Evolutionary conservation across 176 grass and related monocot genomes (phyloP), one percentile per base, ranked within the genome.

Genomic region (Thalia dealbata): DNA sequence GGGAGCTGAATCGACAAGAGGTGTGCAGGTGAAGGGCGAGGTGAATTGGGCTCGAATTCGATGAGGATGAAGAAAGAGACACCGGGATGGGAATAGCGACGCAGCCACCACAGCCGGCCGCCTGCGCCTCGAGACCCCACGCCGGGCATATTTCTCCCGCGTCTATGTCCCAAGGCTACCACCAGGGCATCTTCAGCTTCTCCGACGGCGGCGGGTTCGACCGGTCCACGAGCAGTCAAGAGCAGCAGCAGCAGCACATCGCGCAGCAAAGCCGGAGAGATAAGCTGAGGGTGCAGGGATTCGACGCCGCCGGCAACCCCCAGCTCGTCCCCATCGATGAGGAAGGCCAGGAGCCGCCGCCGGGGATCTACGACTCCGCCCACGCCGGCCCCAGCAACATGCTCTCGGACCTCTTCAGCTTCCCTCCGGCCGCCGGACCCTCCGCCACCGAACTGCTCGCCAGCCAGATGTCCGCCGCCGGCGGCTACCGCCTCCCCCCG

Each of bases 341-440:
- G 56, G 65, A 73, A 61, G 50, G 61, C 35, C 67, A 54, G 7
- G 71, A 64, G 2, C 61, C 54, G 1, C 52, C 52, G 1, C 48
- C 46, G 2, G 50, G 80, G 76, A 86, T 93, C 73, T 91, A 93
- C 71, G 82, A 92, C 50, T 76, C 82, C 46, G 68, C 89, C 0
- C 81, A 69, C 10, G 83, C 83, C 1, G 50, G 74, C 2, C 74
- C 87, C 43, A 82, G 85, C 41, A 91, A 88, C 86, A 99, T 99
- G 95, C 78, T 99, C 22, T 88, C 95, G 6, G 95, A 99, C 83
- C 91, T 99, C 90, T 99, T 99, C 83, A 90, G 92, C 70, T 99
- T 93, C 75, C 73, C 84, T 7, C 68, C 80, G 3, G 62, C 27
- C 5, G 51, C 62, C 3, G 89, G 85, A 1, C 76, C 82, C 0